phyloP scores from a whole-genome alignment of 345 rosid genomes.

The Clarkia xantiana region DNA sequence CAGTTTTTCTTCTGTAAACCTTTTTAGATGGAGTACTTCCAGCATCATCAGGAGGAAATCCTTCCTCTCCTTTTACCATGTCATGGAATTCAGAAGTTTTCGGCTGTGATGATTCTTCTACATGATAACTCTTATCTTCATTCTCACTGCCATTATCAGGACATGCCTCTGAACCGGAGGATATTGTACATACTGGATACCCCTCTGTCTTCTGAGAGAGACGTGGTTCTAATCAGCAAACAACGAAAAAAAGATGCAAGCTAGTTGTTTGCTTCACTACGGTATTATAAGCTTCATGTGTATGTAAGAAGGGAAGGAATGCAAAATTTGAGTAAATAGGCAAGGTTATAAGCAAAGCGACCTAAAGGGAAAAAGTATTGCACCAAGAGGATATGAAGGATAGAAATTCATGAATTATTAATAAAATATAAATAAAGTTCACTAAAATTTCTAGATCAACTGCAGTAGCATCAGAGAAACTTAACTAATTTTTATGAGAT shows the following conservation, averaged over 20 bases:
- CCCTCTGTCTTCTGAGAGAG: conserved; percentile 25
- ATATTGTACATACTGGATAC: conserved; percentile 29
- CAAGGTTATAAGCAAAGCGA: too few relatives aligned
- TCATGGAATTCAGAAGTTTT: conserved; percentile 13
- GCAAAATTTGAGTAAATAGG: too few relatives aligned
- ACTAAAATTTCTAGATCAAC: too few relatives aligned
- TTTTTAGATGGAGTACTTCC: conserved; percentile 25
- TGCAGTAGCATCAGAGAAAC: too few relatives aligned
- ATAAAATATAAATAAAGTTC: too few relatives aligned
- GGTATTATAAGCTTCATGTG: too few relatives aligned
- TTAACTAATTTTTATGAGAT: too few relatives aligned
- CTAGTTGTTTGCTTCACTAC: neutral
- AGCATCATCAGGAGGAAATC: conserved; percentile 11
- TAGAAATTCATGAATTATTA: too few relatives aligned
- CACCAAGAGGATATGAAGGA: too few relatives aligned
- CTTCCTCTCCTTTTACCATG: conserved; percentile 25
- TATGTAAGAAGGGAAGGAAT: too few relatives aligned
- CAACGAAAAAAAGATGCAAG: neutral
- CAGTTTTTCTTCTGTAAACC: conserved; percentile 36
- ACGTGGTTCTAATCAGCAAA: conserved; percentile 10
- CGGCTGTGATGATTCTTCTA: conserved; percentile 9
- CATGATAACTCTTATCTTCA: conserved; percentile 6
- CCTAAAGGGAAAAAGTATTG: too few relatives aligned
- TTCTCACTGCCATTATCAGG: conserved; percentile 15
- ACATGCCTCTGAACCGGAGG: conserved; percentile 72